phyloP scores from a whole-genome alignment of 768 basidiomycete species.

The Mycena albidolilacea region DNA sequence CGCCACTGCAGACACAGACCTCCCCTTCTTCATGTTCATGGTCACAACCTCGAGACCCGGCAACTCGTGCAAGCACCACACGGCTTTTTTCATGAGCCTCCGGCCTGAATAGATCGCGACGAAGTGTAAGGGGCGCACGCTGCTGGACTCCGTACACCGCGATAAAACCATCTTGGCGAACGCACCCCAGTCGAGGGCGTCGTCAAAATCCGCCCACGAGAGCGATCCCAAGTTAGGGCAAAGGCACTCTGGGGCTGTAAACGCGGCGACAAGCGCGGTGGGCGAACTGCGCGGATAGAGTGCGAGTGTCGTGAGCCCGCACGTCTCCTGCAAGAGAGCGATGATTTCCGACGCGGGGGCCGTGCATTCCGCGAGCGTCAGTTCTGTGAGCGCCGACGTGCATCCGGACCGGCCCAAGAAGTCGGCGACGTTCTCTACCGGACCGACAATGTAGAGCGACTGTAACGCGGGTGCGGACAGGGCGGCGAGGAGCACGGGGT shows the following conservation, averaged over 20 bases:
- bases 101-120: not conserved
- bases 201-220: not conserved
- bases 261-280: slow-evolving; percentile 1
- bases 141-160: not conserved
- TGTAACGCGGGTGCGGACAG: not conserved
- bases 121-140: not conserved
- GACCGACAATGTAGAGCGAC: not conserved
- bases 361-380: slow-evolving; percentile 1
- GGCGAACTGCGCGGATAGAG: not conserved
- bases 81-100: not conserved
- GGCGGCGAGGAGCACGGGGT: not conserved
- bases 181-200: not conserved
- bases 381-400: not conserved
- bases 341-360: not conserved
- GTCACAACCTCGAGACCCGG: not conserved
- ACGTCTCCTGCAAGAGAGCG: not conserved
- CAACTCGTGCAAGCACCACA: not conserved
- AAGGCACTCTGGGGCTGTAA: not conserved
- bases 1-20: not conserved
- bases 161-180: slow-evolving; percentile 13
- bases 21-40: slow-evolving; percentile 2
- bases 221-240: not conserved
- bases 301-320: not conserved
- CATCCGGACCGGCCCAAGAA: slow-evolving; percentile 9
- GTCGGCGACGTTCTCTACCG: not conserved